Evolutionary conservation across 176 grass and related monocot genomes (phyloP).

Genomic region (Carex littledalei): DNA sequence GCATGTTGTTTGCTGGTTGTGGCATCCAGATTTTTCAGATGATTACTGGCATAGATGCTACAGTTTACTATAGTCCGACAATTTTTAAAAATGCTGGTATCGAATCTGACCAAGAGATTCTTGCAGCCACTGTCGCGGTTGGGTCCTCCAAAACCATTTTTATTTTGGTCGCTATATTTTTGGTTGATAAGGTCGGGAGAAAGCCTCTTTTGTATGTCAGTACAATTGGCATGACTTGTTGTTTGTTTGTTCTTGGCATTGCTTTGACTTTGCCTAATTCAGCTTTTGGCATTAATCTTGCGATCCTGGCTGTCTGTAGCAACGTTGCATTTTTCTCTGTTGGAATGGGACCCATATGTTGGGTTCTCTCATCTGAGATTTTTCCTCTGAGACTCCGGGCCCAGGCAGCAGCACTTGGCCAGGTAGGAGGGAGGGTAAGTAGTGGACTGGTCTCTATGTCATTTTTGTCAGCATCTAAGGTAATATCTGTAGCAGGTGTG

Average conservation of each 20-base stretch:
- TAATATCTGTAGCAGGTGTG: constrained; percentile 64
- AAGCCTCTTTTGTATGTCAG: constrained; percentile 87
- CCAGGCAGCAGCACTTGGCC: constrained; percentile 79
- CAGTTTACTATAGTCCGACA: constrained; percentile 76
- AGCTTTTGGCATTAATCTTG: constrained; percentile 44
- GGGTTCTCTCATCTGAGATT: constrained; percentile 83
- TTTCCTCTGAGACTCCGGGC: constrained; percentile 77
- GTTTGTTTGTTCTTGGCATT: constrained; percentile 55
- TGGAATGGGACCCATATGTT: constrained; percentile 80
- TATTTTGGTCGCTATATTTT: constrained; percentile 80
- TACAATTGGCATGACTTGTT: constrained; percentile 76
- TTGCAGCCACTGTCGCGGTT: constrained; percentile 72
- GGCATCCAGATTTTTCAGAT: constrained; percentile 88
- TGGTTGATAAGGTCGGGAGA: constrained; percentile 81
- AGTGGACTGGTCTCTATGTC: constrained; percentile 83
- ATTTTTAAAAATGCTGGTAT: constrained; percentile 85
- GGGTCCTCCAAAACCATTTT: constrained; percentile 79
- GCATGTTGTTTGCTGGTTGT: constrained; percentile 67
- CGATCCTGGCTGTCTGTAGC: constrained; percentile 69
- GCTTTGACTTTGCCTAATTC: constrained; percentile 51
- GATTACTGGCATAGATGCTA: constrained; percentile 88
- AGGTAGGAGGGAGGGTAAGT: constrained; percentile 70
- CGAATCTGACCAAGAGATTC: constrained; percentile 66
- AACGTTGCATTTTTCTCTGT: constrained; percentile 87
- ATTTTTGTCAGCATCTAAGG: constrained; percentile 63